Evolutionary conservation across 139 green algal genomes (phyloP).

Genomic region (Picochlorum costavermella): DNA sequence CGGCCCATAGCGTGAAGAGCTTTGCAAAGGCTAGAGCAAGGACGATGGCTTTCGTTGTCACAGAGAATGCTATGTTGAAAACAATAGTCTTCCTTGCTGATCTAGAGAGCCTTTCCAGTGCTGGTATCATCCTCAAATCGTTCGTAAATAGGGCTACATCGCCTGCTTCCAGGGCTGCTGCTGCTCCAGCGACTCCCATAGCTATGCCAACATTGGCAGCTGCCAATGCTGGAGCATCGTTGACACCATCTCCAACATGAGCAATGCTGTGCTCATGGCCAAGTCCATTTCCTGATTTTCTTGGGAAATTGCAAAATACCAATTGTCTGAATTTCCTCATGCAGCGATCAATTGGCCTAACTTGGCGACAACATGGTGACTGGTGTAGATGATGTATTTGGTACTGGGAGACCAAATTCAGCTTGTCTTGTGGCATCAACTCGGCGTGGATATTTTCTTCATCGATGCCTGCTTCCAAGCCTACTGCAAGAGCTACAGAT

Average conservation of each 20-base stretch:
- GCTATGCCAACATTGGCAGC: conserved; percentile 92
- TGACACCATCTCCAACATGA: conserved; percentile 96
- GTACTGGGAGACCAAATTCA: conserved; percentile 19
- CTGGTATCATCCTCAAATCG: conserved; percentile 44
- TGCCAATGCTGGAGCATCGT: conserved; percentile 91
- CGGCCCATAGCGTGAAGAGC: conserved; percentile 44
- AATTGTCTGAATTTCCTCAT: conserved; percentile 4
- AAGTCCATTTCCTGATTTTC: conserved; percentile 5
- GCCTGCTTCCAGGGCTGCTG: conserved; percentile 59
- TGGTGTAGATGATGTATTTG: not conserved
- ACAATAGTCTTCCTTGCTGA: conserved; percentile 29
- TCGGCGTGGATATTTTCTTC: conserved; percentile 30
- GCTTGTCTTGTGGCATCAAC: conserved; percentile 46
- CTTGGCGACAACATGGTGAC: not conserved
- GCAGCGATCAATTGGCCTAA: too few relatives aligned
- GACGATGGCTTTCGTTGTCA: conserved; percentile 43
- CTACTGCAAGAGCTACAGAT: conserved; percentile 61
- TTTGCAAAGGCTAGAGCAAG: conserved; percentile 33
- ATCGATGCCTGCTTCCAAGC: conserved; percentile 45
- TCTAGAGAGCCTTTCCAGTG: conserved; percentile 32
- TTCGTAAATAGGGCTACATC: conserved; percentile 64
- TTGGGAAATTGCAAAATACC: conserved; percentile 14
- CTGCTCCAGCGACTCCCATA: conserved; percentile 46
- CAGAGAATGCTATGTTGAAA: conserved; percentile 42
- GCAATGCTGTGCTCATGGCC: conserved; percentile 49